phyloP scores from a whole-genome alignment of 2,329 filamentous ascomycete species.

The Alternaria incomplexa region DNA sequence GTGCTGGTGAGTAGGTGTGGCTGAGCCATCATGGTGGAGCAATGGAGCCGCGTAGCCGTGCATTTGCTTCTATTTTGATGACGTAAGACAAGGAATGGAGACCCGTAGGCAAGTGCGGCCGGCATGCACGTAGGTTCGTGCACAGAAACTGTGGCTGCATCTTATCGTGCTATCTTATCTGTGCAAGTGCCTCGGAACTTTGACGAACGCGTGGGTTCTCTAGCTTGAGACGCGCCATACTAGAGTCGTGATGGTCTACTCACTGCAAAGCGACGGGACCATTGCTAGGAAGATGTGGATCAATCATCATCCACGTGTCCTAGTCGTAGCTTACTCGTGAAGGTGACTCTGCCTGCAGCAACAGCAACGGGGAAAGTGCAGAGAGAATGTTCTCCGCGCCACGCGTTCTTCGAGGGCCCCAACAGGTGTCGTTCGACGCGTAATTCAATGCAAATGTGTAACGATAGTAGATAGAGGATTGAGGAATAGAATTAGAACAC shows the following conservation, averaged over 20 bases:
- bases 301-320: background rate
- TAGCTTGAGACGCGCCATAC: background rate
- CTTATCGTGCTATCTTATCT: constrained; percentile 6
- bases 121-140: background rate
- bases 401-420: background rate
- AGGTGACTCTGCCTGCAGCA: background rate
- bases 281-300: background rate
- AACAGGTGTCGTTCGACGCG: background rate
- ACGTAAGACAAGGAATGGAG: constrained; percentile 14
- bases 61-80: constrained; percentile 9
- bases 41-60: constrained; percentile 16
- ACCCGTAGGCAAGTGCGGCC: background rate
- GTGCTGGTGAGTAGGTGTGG: background rate
- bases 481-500: background rate
- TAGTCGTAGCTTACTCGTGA: background rate
- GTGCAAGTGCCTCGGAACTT: background rate
- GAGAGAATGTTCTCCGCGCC: background rate
- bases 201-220: background rate
- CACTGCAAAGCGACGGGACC: background rate
- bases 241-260: background rate
- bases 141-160: background rate
- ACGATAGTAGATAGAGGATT: background rate
- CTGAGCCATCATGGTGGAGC: background rate
- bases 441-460: background rate
- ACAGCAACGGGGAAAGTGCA: background rate